Evolutionary conservation across 352 stramenopile genomes (phyloP).

Genomic region (Phytophthora constricta): DNA sequence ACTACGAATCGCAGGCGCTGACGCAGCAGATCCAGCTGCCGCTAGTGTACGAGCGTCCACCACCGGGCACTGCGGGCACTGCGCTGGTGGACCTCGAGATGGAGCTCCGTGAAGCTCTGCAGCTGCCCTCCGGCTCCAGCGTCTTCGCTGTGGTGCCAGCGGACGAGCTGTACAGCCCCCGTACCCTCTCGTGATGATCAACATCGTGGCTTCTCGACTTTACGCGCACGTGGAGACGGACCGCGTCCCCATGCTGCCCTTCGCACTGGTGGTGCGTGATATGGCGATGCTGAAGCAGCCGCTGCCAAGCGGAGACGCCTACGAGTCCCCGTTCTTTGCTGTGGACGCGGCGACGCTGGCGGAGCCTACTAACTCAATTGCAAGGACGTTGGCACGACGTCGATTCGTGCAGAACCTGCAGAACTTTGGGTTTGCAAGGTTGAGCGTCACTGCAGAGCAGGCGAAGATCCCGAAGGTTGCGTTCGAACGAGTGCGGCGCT

Average conservation of each 20-base stretch:
- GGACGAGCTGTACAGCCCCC: constrained; percentile 80
- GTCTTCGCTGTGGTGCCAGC: constrained; percentile 80
- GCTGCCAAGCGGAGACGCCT: constrained; percentile 48
- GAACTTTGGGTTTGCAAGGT: constrained; percentile 70
- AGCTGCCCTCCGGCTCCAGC: constrained; percentile 57
- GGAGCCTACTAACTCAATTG: constrained; percentile 42
- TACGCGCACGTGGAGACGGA: constrained; percentile 47
- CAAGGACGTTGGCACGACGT: constrained; percentile 55
- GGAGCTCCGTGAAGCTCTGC: constrained; percentile 69
- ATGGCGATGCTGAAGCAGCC: constrained; percentile 63
- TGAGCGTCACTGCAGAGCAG: constrained; percentile 71
- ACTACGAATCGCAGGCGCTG: constrained; percentile 63
- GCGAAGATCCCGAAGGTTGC: constrained; percentile 60
- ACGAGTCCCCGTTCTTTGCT: constrained; percentile 75
- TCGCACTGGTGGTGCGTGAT: constrained; percentile 69
- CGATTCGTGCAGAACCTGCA: constrained; percentile 80
- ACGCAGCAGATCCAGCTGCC: constrained; percentile 64
- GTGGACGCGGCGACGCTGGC: constrained; percentile 55
- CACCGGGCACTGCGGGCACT: constrained; percentile 45
- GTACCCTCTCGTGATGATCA: constrained; percentile 85
- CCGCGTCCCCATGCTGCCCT: constrained; percentile 61
- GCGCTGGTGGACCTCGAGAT: constrained; percentile 78
- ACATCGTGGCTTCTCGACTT: constrained; percentile 57
- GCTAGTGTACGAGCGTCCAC: constrained; percentile 66
- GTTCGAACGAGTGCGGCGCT: constrained; percentile 66